Base-by-base conservation (phyloP, 148 eudicot genomes). In the Limonium bicolor region DNA sequence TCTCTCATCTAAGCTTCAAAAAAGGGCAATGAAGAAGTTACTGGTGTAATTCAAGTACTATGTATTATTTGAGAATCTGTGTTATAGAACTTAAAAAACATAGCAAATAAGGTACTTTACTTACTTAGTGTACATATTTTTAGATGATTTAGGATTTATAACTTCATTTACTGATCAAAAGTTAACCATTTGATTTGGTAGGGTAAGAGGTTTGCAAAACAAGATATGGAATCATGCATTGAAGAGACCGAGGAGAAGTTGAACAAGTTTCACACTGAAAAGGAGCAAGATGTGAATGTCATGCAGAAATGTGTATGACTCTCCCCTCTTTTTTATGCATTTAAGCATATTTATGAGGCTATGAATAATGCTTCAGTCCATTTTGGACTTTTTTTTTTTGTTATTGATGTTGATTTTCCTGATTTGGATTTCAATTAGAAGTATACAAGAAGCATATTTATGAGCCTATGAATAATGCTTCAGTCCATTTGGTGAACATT, bases 161-260 rank as follows among this genome's bases (percentile, higher is more conserved):
- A 28, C 27, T 13, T 20, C 23, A 23, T 24, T 23, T n/a, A 43
- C 8, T 13, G 19, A 27, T 24, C 25, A 36, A 36, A 53, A 30
- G n/a, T 24, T 5, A 19, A 6, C 12, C 12, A 8, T 25, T 46
- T 25, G 10, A 36, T 43, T 34, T 27, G 40, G 34, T 64, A 88
- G 96, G 86, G 63, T 9, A 88, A 88, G 72, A 88, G 83, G 75
- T 83, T 80, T 74, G 92, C 96, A 20, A 88, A 83, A 63, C 92
- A 83, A 38, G 97, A 88, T 47, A 39, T 83, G 27, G 83, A 83
- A 69, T 56, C 76, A 48, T 67, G 71, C 53, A 66, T 83, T 44
- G 94, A 83, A 36, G 97, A 83, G 74, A 83, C 83, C 54, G 97
- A 83, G 61, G 92, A 83, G 59, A 88, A 83, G 67, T 62, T 88